Base-by-base conservation (phyloP, 1,284 basidiomycete species). In the Ceratobasidium sp. region DNA sequence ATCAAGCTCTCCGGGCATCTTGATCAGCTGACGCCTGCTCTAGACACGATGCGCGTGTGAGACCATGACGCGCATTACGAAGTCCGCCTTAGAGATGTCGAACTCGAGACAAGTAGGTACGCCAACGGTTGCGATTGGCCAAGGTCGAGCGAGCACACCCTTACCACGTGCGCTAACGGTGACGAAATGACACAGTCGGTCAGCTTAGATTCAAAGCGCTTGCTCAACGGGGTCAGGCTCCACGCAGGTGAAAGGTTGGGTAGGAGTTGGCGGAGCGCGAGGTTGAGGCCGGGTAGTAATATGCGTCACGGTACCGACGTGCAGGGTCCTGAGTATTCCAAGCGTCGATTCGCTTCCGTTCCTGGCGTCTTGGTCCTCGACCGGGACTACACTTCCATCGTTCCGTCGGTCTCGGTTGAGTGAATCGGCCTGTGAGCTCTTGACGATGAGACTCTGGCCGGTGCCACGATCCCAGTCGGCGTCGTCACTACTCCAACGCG, bases 401-500 rank as follows among this genome's bases (percentile, higher is more conserved):
- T 15, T 86, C 79, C 26, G 85, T 85, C 4, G 82, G 78, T 38
- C 20, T 83, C 86, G 10, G 81, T 80, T 38, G 81, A 80, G 52
- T 80, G 81, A n/a, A 81, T 75, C 80, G 23, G 81, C 64, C 33
- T 80, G 62, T 42, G 65, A 65, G 70, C 80, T 80, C 38, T 81
- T 73, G 61, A 80, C 80, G 20, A 75, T 76, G 61, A 50, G 56
- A 66, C 71, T 28, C 80, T 81, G 40, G 38, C 75, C 62, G 42
- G 77, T 52, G 48, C 69, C 48, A 77, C 79, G 68, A 66, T 78
- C 79, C 82, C 83, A 80, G 82, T 83, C 85, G 81, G 91, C 80
- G 83, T 97, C 97, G 82, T 97, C 95, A 1, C 83, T 81, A 81
- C 93, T 93, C 95, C 95, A 99, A 13, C 97, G 81, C 79, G 95